Evolutionary conservation across 352 stramenopile species (phyloP).

Genomic region (Pythium brachiatum): DNA sequence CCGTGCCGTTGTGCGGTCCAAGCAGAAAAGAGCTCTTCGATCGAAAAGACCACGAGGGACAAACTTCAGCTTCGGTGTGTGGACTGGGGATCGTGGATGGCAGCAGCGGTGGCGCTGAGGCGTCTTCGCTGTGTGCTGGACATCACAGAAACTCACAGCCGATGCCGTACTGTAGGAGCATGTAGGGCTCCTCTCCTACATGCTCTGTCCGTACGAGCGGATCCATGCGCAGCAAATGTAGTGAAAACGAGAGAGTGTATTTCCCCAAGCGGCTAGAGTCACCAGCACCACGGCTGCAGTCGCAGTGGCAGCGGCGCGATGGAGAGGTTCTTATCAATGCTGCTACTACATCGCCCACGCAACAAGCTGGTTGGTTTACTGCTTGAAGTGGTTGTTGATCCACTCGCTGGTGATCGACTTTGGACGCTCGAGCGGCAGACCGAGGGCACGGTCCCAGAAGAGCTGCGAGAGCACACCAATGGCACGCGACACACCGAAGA

Average conservation of each 20-base stretch:
- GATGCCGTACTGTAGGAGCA: too few relatives aligned
- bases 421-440: slow-evolving; percentile 96
- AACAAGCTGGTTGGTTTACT: slow-evolving; percentile 34
- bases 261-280: neutral
- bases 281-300: slow-evolving; percentile 20
- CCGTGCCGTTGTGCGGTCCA: slow-evolving; percentile 2
- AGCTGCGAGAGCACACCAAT: slow-evolving; percentile 98
- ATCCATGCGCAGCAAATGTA: too few relatives aligned
- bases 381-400: slow-evolving; percentile 95
- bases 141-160: too few relatives aligned
- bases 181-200: too few relatives aligned
- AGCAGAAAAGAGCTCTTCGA: slow-evolving; percentile 5
- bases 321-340: neutral
- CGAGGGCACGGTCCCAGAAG: slow-evolving; percentile 97
- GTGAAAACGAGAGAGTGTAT: slow-evolving; percentile 6
- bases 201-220: too few relatives aligned
- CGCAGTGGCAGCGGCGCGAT: slow-evolving; percentile 6
- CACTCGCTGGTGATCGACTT: slow-evolving; percentile 99
- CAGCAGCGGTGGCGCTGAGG: too few relatives aligned
- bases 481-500: slow-evolving; percentile 98
- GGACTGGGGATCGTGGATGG: neutral
- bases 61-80: too few relatives aligned
- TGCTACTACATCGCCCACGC: neutral
- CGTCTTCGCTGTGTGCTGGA: neutral
- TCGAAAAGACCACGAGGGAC: neutral